phyloP scores from a whole-genome alignment of 305 asterid genomes.

The Solanum hybrid region DNA sequence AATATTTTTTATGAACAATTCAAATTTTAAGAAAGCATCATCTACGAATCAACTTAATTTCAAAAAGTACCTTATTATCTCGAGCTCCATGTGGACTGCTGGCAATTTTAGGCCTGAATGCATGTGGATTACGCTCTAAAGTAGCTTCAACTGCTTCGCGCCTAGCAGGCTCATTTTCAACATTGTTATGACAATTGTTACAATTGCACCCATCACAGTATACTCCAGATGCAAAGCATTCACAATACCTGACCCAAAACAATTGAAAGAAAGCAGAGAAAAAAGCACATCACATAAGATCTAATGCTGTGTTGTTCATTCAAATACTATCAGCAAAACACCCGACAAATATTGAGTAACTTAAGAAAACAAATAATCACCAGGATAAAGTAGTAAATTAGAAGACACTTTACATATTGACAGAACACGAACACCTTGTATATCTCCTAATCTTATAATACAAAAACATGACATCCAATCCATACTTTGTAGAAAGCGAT shows the following conservation, averaged over 20 bases:
- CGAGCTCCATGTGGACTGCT: slow-evolving; percentile 89
- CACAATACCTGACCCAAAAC: slow-evolving; percentile 64
- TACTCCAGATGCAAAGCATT: slow-evolving; percentile 91
- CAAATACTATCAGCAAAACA: neutral
- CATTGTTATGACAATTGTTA: slow-evolving; percentile 79
- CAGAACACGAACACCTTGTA: neutral
- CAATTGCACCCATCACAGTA: slow-evolving; percentile 96
- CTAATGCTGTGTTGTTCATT: neutral
- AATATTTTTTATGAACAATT: neutral
- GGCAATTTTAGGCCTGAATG: slow-evolving; percentile 94
- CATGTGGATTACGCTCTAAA: slow-evolving; percentile 89
- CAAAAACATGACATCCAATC: neutral
- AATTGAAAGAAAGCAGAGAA: slow-evolving; percentile 8
- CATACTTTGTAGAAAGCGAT: neutral
- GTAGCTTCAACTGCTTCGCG: slow-evolving; percentile 94
- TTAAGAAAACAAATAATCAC: neutral
- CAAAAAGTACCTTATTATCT: slow-evolving; percentile 58
- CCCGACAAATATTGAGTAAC: neutral
- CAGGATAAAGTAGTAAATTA: neutral
- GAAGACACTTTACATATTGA: neutral
- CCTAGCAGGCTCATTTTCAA: slow-evolving; percentile 76
- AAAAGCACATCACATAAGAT: neutral
- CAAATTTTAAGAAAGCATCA: neutral
- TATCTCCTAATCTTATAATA: neutral
- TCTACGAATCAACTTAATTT: neutral